Evolutionary conservation across 108 stramenopile genomes (phyloP).

Genomic region (Nannochloropsis granulata): DNA sequence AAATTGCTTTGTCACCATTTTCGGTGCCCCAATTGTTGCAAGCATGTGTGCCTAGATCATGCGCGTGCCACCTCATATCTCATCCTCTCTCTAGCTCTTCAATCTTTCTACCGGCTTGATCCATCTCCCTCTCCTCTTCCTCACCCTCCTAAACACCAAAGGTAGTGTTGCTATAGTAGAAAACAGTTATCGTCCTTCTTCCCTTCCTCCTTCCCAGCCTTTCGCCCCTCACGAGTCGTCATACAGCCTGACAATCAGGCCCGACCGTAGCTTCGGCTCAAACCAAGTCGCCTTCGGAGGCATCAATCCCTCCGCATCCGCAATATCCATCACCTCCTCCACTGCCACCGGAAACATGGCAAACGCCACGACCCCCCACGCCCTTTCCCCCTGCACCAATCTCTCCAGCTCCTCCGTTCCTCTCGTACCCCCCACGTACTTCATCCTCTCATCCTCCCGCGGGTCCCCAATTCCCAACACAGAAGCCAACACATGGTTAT

Average conservation of each 20-base stretch:
- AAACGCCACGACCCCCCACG: constrained; percentile 16
- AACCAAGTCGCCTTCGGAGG: constrained; percentile 37
- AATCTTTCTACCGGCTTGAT: no score
- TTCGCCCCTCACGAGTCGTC: constrained; percentile 5
- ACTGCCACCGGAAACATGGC: constrained; percentile 24
- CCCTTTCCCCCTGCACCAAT: neutral
- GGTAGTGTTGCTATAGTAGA: no score
- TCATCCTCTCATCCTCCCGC: constrained; percentile 18
- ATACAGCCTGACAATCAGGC: constrained; percentile 21
- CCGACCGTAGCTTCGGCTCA: constrained; percentile 30
- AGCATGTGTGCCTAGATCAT: no score
- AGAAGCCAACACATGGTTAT: constrained; percentile 20
- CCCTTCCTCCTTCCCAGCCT: neutral
- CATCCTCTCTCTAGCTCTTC: no score
- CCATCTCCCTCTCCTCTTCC: no score
- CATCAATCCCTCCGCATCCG: constrained; percentile 28
- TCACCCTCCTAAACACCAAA: no score
- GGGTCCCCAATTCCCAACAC: constrained; percentile 23
- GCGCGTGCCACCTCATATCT: no score
- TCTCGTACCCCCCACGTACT: constrained; percentile 25
- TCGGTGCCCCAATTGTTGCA: no score
- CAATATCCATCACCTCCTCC: constrained; percentile 28
- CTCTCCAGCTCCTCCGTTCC: constrained; percentile 16
- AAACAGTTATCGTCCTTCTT: no score
- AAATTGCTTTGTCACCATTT: no score